phyloP scores from a whole-genome alignment of 2,329 filamentous ascomycete species.

The Tolypocladium album region DNA sequence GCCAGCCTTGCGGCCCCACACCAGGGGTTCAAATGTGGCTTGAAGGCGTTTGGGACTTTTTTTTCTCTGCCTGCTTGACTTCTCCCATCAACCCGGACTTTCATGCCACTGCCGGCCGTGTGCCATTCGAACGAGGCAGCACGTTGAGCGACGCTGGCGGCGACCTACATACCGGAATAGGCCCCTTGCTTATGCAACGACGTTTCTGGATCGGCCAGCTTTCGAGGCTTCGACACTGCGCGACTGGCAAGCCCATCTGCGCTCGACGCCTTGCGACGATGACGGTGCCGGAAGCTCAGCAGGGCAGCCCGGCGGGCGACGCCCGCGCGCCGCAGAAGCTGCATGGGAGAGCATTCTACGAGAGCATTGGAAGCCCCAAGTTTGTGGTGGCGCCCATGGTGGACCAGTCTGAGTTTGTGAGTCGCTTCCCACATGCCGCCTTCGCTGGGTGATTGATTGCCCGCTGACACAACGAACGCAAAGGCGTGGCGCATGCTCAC shows the following conservation, averaged over 20 bases:
- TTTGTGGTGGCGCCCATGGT: conserved; percentile 94
- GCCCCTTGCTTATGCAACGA: not conserved
- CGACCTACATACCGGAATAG: not conserved
- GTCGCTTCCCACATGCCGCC: conserved; percentile 18
- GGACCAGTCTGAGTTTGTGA: conserved; percentile 92
- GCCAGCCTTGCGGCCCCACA: conserved; percentile 1
- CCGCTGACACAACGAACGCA: not conserved
- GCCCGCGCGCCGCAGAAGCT: conserved; percentile 47
- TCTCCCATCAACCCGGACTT: not conserved
- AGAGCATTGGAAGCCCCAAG: conserved; percentile 87
- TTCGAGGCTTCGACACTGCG: not conserved
- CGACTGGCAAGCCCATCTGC: not conserved
- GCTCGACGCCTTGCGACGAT: conserved; percentile 19
- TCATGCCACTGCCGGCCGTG: not conserved
- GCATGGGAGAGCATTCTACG: conserved; percentile 81
- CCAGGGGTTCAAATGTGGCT: not conserved
- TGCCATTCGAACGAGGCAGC: not conserved
- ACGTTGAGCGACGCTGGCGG: not conserved
- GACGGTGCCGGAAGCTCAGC: conserved; percentile 10
- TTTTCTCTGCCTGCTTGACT: not conserved
- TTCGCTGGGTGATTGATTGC: not conserved
- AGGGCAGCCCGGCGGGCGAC: conserved; percentile 7
- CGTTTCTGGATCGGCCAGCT: not conserved
- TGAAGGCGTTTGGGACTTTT: not conserved
- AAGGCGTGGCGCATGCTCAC: conserved; percentile 95